phyloP scores from a whole-genome alignment of 169 alveolate genomes.

The Babesia caballi region DNA sequence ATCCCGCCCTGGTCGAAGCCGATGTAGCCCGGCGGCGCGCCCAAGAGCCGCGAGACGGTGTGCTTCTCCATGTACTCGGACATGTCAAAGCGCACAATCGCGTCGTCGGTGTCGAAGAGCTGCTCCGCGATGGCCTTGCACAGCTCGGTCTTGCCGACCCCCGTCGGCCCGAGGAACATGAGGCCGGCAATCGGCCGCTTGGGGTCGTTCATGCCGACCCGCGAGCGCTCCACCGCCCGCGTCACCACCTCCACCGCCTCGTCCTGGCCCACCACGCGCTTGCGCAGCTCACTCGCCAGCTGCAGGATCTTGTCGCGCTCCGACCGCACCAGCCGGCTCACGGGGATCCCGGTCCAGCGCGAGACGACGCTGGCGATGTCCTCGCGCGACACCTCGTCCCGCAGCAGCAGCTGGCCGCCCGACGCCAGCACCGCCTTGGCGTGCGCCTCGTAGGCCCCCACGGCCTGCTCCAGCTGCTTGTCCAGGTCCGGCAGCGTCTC shows the following conservation, averaged over 20 bases:
- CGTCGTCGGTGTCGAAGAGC: constrained; percentile 81
- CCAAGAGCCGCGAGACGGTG: constrained; percentile 83
- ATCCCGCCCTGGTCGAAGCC: constrained; percentile 90
- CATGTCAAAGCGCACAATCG: constrained; percentile 86
- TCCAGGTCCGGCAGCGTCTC: constrained; percentile 86
- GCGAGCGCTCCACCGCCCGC: constrained; percentile 83
- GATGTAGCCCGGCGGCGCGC: constrained; percentile 91
- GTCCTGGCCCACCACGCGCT: constrained; percentile 82
- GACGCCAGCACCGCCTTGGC: constrained; percentile 53
- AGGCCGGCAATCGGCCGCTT: constrained; percentile 86
- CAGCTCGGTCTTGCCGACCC: constrained; percentile 89
- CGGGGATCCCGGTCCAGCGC: constrained; percentile 87
- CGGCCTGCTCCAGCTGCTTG: constrained; percentile 70
- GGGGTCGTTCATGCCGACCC: constrained; percentile 89
- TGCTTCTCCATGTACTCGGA: constrained; percentile 90
- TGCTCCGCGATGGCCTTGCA: constrained; percentile 88
- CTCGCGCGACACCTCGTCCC: constrained; percentile 84
- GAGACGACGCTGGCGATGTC: constrained; percentile 82
- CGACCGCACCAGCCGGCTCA: constrained; percentile 72
- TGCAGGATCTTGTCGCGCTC: constrained; percentile 82
- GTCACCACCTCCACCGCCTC: constrained; percentile 77
- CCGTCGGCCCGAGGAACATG: constrained; percentile 89
- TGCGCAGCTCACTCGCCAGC: constrained; percentile 73
- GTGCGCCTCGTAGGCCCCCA: constrained; percentile 65
- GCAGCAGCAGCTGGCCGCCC: constrained; percentile 69